Conservation (phyloP, 2,329 filamentous ascomycete genomes). For the Fusarium tjaetaba region DNA sequence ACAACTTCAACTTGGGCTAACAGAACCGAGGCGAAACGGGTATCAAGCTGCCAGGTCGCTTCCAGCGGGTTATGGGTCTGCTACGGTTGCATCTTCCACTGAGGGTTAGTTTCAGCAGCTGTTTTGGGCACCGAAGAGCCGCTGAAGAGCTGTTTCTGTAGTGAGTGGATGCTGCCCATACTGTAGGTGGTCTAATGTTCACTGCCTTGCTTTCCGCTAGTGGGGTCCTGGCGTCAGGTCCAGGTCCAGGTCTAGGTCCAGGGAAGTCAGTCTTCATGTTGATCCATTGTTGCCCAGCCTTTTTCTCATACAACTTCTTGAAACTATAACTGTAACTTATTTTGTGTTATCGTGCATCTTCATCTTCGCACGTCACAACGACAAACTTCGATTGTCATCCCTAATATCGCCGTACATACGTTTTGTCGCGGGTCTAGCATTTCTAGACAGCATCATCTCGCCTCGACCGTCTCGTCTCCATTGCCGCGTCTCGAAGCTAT, state of each 20-base stretch:
- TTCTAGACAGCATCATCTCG: not conserved
- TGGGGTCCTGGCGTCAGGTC: conserved; percentile 22
- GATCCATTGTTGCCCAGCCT: conserved; percentile 24
- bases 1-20: not conserved
- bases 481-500: conserved; percentile 10
- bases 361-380: not conserved
- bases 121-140: conserved; percentile 18
- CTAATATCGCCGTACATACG: not conserved
- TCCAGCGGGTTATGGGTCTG: conserved; percentile 11
- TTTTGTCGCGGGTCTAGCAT: not conserved
- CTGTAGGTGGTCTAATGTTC: not conserved
- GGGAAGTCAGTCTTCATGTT: not conserved
- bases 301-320: conserved; percentile 19
- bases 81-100: not conserved
- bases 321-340: not conserved
- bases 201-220: conserved; percentile 11
- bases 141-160: conserved; percentile 7
- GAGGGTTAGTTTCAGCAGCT: conserved; percentile 18
- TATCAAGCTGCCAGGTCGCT: not conserved
- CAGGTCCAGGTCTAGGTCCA: not conserved
- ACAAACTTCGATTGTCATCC: not conserved
- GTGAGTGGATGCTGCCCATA: not conserved
- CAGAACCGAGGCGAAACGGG: conserved; percentile 6
- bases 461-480: not conserved
- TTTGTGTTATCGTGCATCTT: conserved; percentile 8